Evolutionary conservation across 495 filamentous ascomycete genomes (phyloP).

Genomic region (Clavariopsis aquatica): DNA sequence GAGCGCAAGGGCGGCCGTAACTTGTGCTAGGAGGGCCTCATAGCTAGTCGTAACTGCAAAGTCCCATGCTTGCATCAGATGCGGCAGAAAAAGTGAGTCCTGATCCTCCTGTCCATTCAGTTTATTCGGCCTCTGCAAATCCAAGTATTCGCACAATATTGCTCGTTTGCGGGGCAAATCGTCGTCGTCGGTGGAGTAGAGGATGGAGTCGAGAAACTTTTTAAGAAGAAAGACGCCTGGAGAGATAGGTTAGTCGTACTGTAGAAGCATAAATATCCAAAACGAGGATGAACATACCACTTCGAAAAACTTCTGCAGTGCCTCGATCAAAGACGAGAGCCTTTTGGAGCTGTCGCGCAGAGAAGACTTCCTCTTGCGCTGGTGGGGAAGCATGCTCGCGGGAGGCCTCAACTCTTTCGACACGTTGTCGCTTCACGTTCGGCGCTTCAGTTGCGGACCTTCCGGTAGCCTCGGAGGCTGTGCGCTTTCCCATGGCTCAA

Average conservation of each 20-base stretch:
- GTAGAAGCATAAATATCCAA: neutral
- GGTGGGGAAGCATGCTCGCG: slow-evolving; percentile 6
- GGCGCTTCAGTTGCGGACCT: neutral
- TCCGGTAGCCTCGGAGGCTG: slow-evolving; percentile 22
- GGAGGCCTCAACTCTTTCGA: slow-evolving; percentile 17
- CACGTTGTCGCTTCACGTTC: slow-evolving; percentile 33
- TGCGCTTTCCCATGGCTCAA: slow-evolving; percentile 33
- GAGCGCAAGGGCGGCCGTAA: slow-evolving; percentile 73
- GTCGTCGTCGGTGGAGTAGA: slow-evolving; percentile 45
- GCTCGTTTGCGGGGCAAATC: slow-evolving; percentile 38
- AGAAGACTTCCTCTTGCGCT: slow-evolving; percentile 10
- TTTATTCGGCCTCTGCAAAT: slow-evolving; percentile 62
- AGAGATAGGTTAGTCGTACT: slow-evolving; percentile 1
- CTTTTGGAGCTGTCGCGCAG: slow-evolving; percentile 33
- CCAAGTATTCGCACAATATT: slow-evolving; percentile 73
- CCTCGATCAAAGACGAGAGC: slow-evolving; percentile 34
- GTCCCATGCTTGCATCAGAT: slow-evolving; percentile 78
- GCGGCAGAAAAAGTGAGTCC: slow-evolving; percentile 62
- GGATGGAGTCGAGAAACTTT: slow-evolving; percentile 66
- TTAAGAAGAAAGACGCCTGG: slow-evolving; percentile 76
- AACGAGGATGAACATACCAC: slow-evolving; percentile 13
- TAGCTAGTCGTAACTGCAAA: slow-evolving; percentile 70
- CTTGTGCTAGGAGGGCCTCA: slow-evolving; percentile 71
- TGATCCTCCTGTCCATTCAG: slow-evolving; percentile 56
- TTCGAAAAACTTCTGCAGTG: slow-evolving; percentile 18